Conservation (phyloP, 768 basidiomycete genomes). For the Boletellus sp. region DNA sequence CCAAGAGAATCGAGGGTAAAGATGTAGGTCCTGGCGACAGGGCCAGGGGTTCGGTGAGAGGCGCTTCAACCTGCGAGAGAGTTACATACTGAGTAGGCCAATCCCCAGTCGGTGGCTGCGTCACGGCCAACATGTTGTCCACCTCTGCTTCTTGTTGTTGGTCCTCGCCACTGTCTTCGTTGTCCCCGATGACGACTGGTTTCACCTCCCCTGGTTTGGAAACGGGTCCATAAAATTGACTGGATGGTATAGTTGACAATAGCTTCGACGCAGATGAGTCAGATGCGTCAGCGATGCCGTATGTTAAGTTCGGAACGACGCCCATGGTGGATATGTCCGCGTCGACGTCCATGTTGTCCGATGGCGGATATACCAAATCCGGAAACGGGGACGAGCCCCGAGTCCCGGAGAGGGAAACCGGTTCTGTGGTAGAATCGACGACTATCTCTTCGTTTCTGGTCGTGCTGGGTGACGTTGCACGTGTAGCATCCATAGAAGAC, state of each 20-base stretch:
- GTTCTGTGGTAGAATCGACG: constrained; percentile 6
- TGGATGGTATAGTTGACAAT: constrained; percentile 13
- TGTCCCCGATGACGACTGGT: constrained; percentile 12
- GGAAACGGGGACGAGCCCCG: constrained; percentile 13
- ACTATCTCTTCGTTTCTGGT: constrained; percentile 12
- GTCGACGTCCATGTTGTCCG: constrained; percentile 30
- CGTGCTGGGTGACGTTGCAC: constrained; percentile 21
- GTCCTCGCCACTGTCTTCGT: constrained; percentile 28
- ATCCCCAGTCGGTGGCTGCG: constrained; percentile 13
- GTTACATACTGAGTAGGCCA: constrained; percentile 20
- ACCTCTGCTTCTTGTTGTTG: constrained; percentile 32
- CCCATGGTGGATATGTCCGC: not conserved
- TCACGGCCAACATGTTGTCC: constrained; percentile 27
- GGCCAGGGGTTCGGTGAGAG: not conserved
- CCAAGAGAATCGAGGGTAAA: constrained; percentile 91
- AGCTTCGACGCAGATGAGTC: constrained; percentile 5
- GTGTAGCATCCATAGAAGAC: constrained; percentile 15
- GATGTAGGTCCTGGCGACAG: constrained; percentile 60
- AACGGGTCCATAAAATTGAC: constrained; percentile 21
- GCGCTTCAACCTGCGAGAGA: not conserved
- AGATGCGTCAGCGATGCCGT: not conserved
- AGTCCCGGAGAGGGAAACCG: constrained; percentile 7
- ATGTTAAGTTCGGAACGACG: not conserved
- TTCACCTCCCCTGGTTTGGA: not conserved
- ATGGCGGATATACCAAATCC: constrained; percentile 16